Evolutionary conservation across 176 grass and related monocot species (phyloP).

Genomic region (Oryza glaberrima): DNA sequence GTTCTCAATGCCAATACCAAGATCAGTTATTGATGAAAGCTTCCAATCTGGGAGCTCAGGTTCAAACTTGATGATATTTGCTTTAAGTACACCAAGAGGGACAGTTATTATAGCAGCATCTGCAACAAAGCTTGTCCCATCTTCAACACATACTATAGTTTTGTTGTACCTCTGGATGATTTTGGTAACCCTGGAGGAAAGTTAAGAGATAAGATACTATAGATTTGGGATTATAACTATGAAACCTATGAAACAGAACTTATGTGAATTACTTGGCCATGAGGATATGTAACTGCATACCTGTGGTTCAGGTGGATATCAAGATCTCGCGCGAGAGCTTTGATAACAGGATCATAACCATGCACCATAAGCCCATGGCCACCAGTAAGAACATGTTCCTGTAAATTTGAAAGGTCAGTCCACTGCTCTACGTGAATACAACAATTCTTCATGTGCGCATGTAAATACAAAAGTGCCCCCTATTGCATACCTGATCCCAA

Average conservation of each 20-base stretch:
- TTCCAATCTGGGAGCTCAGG: slow-evolving; percentile 87
- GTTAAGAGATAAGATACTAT: not conserved
- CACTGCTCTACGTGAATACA: not conserved
- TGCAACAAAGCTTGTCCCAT: slow-evolving; percentile 75
- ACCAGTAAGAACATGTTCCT: slow-evolving; percentile 98
- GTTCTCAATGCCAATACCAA: slow-evolving; percentile 90
- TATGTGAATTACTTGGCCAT: slow-evolving; percentile 15
- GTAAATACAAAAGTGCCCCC: not conserved
- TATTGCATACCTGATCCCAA: slow-evolving; percentile 86
- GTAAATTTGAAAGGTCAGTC: slow-evolving; percentile 41
- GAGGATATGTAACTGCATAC: slow-evolving; percentile 39
- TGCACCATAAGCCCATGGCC: slow-evolving; percentile 99
- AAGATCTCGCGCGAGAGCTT: slow-evolving; percentile 80
- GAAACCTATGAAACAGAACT: not conserved
- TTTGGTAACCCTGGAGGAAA: slow-evolving; percentile 74
- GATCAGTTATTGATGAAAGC: slow-evolving; percentile 79
- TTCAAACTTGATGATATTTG: slow-evolving; percentile 91
- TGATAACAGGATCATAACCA: slow-evolving; percentile 97
- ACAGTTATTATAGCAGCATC: slow-evolving; percentile 95
- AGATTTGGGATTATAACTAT: not conserved
- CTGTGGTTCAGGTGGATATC: slow-evolving; percentile 92
- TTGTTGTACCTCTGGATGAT: slow-evolving; percentile 80
- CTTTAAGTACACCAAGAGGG: slow-evolving; percentile 92
- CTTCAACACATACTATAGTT: slow-evolving; percentile 73
- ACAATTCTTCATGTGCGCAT: not conserved